phyloP scores from a whole-genome alignment of 805 yeast genomes.

The Pichia insulana region DNA sequence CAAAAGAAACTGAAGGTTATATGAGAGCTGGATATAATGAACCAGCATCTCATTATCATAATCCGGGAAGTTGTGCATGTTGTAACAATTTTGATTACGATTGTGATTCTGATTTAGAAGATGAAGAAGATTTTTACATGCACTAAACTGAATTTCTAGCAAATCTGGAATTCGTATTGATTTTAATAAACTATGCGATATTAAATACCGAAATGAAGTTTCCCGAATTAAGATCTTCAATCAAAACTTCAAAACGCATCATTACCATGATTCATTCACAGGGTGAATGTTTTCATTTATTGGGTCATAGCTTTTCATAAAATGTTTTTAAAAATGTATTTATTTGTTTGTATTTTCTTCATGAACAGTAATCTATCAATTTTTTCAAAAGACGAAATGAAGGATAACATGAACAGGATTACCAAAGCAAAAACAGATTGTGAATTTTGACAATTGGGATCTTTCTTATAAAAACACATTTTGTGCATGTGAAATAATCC shows the following conservation, averaged over 20 bases:
- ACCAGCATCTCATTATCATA: slow-evolving; percentile 10
- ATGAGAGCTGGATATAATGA: slow-evolving; percentile 25
- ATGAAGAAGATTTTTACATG: slow-evolving; percentile 17
- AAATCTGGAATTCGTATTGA: no score
- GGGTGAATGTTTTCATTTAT: background rate
- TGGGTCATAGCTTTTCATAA: background rate
- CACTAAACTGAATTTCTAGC: background rate
- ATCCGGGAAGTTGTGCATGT: slow-evolving; percentile 8
- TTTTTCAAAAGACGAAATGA: background rate
- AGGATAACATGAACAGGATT: no score
- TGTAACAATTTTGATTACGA: slow-evolving; percentile 13
- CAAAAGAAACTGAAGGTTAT: slow-evolving; percentile 27
- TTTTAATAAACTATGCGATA: no score
- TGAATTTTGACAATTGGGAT: no score
- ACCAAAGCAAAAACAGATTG: no score
- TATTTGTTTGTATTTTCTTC: background rate
- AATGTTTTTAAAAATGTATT: background rate
- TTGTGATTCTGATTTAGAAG: slow-evolving; percentile 22
- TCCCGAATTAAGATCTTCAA: no score
- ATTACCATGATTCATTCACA: background rate
- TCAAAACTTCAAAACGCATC: background rate
- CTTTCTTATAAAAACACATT: no score
- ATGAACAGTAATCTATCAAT: background rate
- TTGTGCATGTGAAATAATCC: slow-evolving; percentile 1
- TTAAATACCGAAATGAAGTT: no score